Conservation (phyloP, 192 early-diverging fungal genomes). For the Linnemannia schmuckeri region DNA sequence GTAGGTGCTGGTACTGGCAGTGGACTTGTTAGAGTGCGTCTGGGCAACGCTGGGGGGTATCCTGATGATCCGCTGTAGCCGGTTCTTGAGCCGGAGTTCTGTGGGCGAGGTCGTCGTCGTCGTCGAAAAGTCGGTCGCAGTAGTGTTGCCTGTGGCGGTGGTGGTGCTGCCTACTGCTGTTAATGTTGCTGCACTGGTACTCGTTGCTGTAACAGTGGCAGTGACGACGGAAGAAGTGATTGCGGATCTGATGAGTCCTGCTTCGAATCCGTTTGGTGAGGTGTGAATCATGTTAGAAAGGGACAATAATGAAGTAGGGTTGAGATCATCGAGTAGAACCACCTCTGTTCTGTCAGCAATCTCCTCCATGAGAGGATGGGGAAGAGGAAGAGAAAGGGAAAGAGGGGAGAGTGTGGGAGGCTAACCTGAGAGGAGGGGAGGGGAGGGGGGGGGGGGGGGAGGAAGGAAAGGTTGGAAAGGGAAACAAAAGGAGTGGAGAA, state of each 20-base stretch:
- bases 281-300: conserved; percentile 9
- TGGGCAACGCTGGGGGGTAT: conserved; percentile 33
- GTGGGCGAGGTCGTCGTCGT: background rate
- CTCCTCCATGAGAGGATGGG: conserved; percentile 12
- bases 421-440: background rate
- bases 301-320: conserved; percentile 11
- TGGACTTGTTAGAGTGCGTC: conserved; percentile 19
- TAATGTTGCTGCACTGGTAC: background rate
- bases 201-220: background rate
- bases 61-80: conserved; percentile 32
- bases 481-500: background rate
- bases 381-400: background rate
- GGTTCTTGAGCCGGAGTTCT: conserved; percentile 23
- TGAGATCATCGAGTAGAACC: conserved; percentile 40
- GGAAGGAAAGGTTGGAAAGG: background rate
- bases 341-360: conserved; percentile 37
- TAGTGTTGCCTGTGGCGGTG: background rate
- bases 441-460: too few relatives aligned
- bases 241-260: conserved; percentile 8
- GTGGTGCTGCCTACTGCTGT: background rate
- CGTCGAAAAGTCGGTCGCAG: background rate
- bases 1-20: background rate
- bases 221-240: background rate
- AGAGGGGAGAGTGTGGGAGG: background rate
- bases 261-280: conserved; percentile 21